phyloP scores from a whole-genome alignment of 495 filamentous ascomycete genomes.

The Hypoxylon crocopeplum region DNA sequence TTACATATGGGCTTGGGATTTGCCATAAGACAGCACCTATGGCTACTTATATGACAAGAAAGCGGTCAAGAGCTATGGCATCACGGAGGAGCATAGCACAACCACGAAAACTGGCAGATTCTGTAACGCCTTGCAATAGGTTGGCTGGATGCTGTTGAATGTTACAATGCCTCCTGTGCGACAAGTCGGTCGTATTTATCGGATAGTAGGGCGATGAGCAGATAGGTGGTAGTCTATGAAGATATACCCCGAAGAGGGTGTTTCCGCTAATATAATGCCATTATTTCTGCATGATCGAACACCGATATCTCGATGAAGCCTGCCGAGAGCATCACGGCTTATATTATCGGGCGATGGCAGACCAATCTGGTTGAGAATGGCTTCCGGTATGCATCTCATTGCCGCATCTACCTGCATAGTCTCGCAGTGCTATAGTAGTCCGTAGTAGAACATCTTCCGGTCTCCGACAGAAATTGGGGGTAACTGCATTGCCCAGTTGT shows the following conservation, averaged over 20 bases:
- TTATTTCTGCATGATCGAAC: not conserved
- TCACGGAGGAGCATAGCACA: slow-evolving; percentile 18
- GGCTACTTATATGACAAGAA: slow-evolving; percentile 11
- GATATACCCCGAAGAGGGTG: not conserved
- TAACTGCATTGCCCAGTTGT: no score
- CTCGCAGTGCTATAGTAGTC: no score
- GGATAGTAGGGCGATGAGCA: not conserved
- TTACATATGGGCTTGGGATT: no score
- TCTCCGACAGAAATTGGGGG: no score
- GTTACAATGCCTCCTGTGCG: slow-evolving; percentile 18
- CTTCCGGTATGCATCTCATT: slow-evolving; percentile 19
- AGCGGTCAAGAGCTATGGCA: slow-evolving; percentile 5
- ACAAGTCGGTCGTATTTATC: slow-evolving; percentile 8
- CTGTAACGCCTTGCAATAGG: slow-evolving; percentile 26
- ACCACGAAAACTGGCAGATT: slow-evolving; percentile 21
- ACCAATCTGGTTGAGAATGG: slow-evolving; percentile 11
- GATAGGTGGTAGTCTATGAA: not conserved
- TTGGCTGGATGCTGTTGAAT: slow-evolving; percentile 12
- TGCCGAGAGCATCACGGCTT: not conserved
- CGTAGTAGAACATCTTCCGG: no score
- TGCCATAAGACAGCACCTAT: no score
- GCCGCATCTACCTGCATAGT: not conserved
- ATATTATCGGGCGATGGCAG: slow-evolving; percentile 20
- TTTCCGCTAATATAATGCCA: not conserved
- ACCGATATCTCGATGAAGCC: not conserved